Conservation (phyloP, 495 filamentous ascomycete genomes). For the Aspergillus sparsus region DNA sequence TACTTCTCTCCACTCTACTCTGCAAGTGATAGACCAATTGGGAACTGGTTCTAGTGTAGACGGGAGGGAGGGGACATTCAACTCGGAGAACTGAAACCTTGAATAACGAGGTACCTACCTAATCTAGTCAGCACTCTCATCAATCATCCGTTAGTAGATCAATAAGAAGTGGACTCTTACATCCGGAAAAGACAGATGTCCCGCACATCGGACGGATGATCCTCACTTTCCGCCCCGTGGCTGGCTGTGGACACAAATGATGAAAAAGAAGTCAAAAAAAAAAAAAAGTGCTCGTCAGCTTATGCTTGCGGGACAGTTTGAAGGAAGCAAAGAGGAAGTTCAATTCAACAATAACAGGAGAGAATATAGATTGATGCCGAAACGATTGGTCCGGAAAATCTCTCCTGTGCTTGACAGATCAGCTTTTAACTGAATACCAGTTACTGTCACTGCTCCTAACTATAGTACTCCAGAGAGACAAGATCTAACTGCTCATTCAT, state of each 20-base stretch:
- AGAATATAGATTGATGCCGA: background rate
- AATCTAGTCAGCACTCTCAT: conserved; percentile 6
- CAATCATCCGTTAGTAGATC: conserved; percentile 1
- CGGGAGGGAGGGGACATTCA: background rate
- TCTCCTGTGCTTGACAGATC: background rate
- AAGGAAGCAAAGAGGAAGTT: background rate
- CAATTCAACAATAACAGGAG: background rate
- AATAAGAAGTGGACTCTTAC: conserved; percentile 15
- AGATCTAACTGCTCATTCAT: no score
- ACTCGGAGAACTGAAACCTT: background rate
- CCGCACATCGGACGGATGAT: conserved; percentile 19
- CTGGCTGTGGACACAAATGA: conserved; percentile 13
- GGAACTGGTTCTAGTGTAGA: background rate
- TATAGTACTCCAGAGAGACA: no score
- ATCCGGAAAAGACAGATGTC: conserved; percentile 9
- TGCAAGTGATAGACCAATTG: conserved; percentile 8
- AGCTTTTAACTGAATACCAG: background rate
- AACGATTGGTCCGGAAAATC: background rate
- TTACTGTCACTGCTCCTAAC: background rate
- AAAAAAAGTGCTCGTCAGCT: background rate
- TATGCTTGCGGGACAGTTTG: background rate
- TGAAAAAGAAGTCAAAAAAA: background rate
- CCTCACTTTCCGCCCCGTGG: conserved; percentile 14
- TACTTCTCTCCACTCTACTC: background rate
- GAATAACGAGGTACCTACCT: conserved; percentile 2